Evolutionary conservation across 306 rosid genomes (phyloP), one percentile per base, ranked within the genome.

Genomic region (Lotus japonicus): DNA sequence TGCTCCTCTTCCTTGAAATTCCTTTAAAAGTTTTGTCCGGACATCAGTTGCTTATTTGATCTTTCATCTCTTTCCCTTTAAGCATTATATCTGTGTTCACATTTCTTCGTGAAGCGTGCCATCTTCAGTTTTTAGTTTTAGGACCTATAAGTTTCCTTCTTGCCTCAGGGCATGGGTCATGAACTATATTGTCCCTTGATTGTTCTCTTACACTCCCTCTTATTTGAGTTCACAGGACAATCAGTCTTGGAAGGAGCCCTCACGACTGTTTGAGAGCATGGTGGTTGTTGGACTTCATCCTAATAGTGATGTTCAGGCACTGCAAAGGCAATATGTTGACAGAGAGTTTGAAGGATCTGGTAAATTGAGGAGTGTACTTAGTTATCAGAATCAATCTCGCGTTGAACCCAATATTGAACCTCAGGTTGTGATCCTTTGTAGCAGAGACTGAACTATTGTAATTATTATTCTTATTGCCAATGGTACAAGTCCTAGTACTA

Each of bases 231-330:
- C 74, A 77, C 84, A 94, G 98, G 97, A 88, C 70, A 87, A 86
- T 46, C 89, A 79, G 76, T 85, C 89, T 81, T 84, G 78, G 77
- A 94, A 90, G 96, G 89, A 88, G 74, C 97, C 98, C 6, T 82
- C 92, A 4, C 85, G 82, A 63, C 85, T 94, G 73, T 90, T 94
- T 28, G 98, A 94, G 87, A 88, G 98, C 79, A 82, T 94, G 91
- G 92, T 90, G 58, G 92, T 94, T 64, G 89, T 90, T 26, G 98
- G 98, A 55, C 97, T 94, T 77, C 96, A 86, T 79, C 98, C 98
- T 66, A 85, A 82, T 72, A 87, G 95, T 84, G 96, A 92, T 74
- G 74, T 85, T 81, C 92, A 85, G 76, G 85, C 95, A 68, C 82
- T 92, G 28, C 84, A 87, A 61, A 82, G 85, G 73, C 98, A 83